Evolutionary conservation across 129 eudicot genomes (phyloP).

Genomic region (Pittosporum tobira): DNA sequence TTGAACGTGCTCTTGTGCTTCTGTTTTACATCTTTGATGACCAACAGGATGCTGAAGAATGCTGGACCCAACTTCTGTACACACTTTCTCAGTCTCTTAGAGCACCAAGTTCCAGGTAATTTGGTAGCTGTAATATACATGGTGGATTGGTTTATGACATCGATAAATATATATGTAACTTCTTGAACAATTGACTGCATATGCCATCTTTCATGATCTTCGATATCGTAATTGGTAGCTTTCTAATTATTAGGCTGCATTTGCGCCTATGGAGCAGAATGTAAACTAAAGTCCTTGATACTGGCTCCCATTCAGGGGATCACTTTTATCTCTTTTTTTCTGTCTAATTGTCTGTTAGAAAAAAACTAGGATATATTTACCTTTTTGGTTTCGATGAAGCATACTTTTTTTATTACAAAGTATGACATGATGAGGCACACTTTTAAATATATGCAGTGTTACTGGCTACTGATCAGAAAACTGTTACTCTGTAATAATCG

Average conservation of each 20-base stretch:
- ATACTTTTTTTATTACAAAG: too few relatives aligned
- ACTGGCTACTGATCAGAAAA: neutral
- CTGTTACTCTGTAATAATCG: neutral
- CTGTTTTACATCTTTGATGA: slow-evolving; percentile 4
- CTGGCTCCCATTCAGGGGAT: neutral
- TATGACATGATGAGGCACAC: neutral
- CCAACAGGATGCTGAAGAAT: slow-evolving; percentile 97
- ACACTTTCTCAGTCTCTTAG: slow-evolving; percentile 80
- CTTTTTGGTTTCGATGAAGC: neutral
- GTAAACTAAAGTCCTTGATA: neutral
- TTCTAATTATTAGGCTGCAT: neutral
- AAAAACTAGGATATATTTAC: neutral
- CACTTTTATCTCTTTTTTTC: neutral
- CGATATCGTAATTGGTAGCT: neutral
- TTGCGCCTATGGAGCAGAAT: neutral
- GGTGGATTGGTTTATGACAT: neutral
- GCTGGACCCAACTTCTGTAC: slow-evolving; percentile 88
- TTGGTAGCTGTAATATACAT: slow-evolving; percentile 1
- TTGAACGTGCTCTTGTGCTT: slow-evolving; percentile 2
- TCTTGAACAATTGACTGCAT: too few relatives aligned
- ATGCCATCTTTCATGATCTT: too few relatives aligned
- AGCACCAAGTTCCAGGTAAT: slow-evolving; percentile 60
- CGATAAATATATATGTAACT: too few relatives aligned
- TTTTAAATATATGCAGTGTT: neutral
- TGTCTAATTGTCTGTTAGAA: neutral